Evolutionary conservation across 306 rosid genomes (phyloP), one percentile per base, ranked within the genome.

Genomic region (Vigna trinervia): DNA sequence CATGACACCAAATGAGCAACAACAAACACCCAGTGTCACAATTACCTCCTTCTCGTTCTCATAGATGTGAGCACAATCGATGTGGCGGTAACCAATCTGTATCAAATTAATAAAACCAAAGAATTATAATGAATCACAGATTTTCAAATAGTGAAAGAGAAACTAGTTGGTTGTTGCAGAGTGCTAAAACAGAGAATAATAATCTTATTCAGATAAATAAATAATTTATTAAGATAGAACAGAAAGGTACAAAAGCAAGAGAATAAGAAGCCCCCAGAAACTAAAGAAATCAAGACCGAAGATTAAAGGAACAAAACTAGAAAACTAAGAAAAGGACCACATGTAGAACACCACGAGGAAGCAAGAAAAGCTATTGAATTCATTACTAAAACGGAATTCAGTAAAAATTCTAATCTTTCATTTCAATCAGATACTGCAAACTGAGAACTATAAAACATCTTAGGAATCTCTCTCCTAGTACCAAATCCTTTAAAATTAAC

Each of bases 31-130:
- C 6, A 15, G 45, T 41, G 34, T 30, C 36, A 60, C 1, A 63
- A 19, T 75, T 90, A 93, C 96, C 94, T 93, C 98, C 65, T 71
- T 79, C 85, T 91, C 97, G 0, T 93, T 91, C 67, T 68, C 91
- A 79, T 93, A 91, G 47, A 84, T 0, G 74, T 84, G 91, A 91
- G 98, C 92, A 78, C 97, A 93, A 80, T 93, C 97, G 74, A 93
- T 88, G 80, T 93, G 97, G 36, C 98, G 85, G 80, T 88, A 93
- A 59, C 97, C 97, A 45, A 66, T 71, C 98, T 93, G 87, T 38
- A 83, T 46, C 71, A 75, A 68, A 74, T 74, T 5, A 34, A 80
- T 45, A 17, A 48, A 64, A 59, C 48, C 36, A 66, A 74, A 20
- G 11, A 80, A 63, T 39, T 26, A 36, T 4, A 46, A 8, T 12